These are phyloP conservation scores for Aureobasidium vineae DNA, from an alignment of 2,329 filamentous ascomycete species.

Conservation along the genomic window DNA sequence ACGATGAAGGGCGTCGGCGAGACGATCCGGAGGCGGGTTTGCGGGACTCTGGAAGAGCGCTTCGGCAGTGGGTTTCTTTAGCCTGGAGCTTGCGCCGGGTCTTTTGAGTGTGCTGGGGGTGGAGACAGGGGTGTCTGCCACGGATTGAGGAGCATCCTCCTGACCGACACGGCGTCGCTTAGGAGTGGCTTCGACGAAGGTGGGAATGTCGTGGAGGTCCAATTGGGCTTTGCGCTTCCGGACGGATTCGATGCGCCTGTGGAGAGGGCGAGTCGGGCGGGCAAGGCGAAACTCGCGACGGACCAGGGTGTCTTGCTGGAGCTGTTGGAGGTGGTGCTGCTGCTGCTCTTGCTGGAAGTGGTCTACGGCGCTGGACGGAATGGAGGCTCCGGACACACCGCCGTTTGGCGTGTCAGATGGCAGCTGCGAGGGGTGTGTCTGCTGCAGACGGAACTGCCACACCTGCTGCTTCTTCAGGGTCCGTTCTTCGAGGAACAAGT, in stretches of 20 bases:
- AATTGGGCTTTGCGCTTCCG: conserved; percentile 23
- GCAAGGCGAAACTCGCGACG: conserved; percentile 26
- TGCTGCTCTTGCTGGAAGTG: conserved; percentile 17
- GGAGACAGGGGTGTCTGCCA: not conserved
- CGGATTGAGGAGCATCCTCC: conserved; percentile 1
- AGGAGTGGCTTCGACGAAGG: conserved; percentile 28
- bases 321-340: conserved; percentile 1
- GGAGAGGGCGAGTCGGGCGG: conserved; percentile 16
- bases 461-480: conserved; percentile 28
- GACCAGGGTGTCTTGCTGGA: conserved; percentile 1
- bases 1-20: conserved; percentile 21
- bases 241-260: conserved; percentile 20
- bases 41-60: conserved; percentile 19
- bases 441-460: conserved; percentile 28
- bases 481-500: conserved; percentile 30
- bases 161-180: conserved; percentile 13
- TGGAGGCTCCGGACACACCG: not conserved
- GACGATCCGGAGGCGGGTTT: conserved; percentile 30
- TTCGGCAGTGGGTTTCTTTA: conserved; percentile 20
- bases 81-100: conserved; percentile 26
- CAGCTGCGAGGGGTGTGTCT: conserved; percentile 19
- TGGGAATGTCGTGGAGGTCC: conserved; percentile 27
- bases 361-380: not conserved
- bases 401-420: not conserved
- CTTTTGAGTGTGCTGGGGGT: conserved; percentile 26